These are phyloP conservation scores for Podospora comata DNA, from an alignment of 495 filamentous ascomycete species.

Conservation along the genomic window DNA sequence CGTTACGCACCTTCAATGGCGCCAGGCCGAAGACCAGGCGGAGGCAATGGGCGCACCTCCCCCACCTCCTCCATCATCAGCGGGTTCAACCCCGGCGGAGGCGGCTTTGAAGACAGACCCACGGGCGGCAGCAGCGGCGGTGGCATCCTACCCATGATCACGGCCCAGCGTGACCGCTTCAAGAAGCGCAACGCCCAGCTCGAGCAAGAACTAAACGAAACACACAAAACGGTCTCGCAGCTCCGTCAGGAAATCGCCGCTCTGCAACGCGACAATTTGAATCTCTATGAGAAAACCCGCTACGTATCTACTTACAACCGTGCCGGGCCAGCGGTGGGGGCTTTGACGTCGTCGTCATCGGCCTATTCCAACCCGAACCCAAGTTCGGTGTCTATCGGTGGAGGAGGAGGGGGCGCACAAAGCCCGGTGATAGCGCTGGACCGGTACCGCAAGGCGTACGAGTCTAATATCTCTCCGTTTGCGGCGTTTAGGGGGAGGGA, in stretches of 20 bases:
- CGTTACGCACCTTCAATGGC: conserved; percentile 75
- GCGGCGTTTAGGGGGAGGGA: conserved; percentile 91
- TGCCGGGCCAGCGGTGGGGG: conserved; percentile 52
- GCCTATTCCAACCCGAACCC: conserved; percentile 75
- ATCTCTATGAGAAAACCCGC: conserved; percentile 95
- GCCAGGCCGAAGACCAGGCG: conserved; percentile 50
- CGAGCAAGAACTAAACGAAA: conserved; percentile 83
- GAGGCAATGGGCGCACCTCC: conserved; percentile 57
- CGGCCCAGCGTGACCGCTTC: conserved; percentile 95
- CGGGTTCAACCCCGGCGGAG: conserved; percentile 77
- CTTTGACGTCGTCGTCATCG: conserved; percentile 62
- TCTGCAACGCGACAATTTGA: conserved; percentile 93
- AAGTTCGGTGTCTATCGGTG: conserved; percentile 58
- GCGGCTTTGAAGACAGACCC: conserved; percentile 51
- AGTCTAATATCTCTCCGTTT: conserved; percentile 92
- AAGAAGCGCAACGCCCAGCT: conserved; percentile 92
- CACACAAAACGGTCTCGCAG: conserved; percentile 75
- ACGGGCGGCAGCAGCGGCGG: conserved; percentile 71
- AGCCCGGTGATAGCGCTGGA: conserved; percentile 67
- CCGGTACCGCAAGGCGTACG: conserved; percentile 89
- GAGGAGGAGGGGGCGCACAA: conserved; percentile 26
- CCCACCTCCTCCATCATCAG: conserved; percentile 98
- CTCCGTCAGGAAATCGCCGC: conserved; percentile 87
- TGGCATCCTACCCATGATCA: conserved; percentile 96
- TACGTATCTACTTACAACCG: conserved; percentile 92